phyloP scores from a whole-genome alignment of 805 yeast species.

The Candida boidinii region DNA sequence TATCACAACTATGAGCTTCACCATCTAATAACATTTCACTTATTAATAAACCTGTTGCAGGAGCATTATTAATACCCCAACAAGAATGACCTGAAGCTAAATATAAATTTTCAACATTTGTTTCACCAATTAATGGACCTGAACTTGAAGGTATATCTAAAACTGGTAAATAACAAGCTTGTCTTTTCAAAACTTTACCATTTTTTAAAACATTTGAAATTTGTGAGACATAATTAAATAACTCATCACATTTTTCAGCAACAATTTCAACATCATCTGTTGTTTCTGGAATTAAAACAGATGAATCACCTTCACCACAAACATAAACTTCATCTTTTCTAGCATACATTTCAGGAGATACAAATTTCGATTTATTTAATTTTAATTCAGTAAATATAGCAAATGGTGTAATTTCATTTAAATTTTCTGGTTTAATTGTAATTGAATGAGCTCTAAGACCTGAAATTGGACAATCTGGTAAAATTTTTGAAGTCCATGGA shows the following conservation, averaged over 20 bases:
- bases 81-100: constrained; percentile 94
- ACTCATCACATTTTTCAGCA: constrained; percentile 77
- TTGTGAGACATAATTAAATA: constrained; percentile 73
- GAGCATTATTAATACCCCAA: constrained; percentile 98
- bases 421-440: constrained; percentile 73
- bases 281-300: constrained; percentile 82
- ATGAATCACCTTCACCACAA: constrained; percentile 94
- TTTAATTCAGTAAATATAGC: constrained; percentile 91
- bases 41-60: constrained; percentile 91
- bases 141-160: constrained; percentile 85
- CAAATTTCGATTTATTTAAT: constrained; percentile 57
- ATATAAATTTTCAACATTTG: constrained; percentile 71
- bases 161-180: constrained; percentile 94
- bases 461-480: constrained; percentile 90
- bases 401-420: constrained; percentile 71
- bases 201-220: constrained; percentile 58
- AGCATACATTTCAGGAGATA: constrained; percentile 91
- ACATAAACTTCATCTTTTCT: constrained; percentile 93
- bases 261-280: constrained; percentile 91
- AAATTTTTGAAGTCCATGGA: constrained; percentile 90
- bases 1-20: constrained; percentile 64
- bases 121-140: constrained; percentile 92
- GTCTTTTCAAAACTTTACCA: constrained; percentile 74
- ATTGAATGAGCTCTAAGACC: constrained; percentile 94
- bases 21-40: constrained; percentile 86